phyloP scores from a whole-genome alignment of 2,329 filamentous ascomycete genomes.

The Fusarium kyushuense region DNA sequence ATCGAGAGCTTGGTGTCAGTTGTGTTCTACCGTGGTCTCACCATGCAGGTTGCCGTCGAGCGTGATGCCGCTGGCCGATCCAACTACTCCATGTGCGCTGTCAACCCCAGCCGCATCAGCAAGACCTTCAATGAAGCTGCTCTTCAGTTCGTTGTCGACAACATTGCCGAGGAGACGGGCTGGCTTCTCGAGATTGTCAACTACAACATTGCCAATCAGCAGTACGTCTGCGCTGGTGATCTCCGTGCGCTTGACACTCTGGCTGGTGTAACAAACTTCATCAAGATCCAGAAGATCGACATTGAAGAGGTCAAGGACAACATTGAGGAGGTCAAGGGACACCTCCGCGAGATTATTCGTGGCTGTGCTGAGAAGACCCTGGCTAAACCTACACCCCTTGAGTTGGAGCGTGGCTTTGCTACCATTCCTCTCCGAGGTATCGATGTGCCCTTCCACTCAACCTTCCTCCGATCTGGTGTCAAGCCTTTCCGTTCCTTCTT shows the following conservation, averaged over 20 bases:
- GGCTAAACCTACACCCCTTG: conserved; percentile 87
- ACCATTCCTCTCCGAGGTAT: conserved; percentile 98
- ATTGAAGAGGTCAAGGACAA: conserved; percentile 92
- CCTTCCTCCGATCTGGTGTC: conserved; percentile 96
- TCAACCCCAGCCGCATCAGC: conserved; percentile 97
- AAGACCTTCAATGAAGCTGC: conserved; percentile 99
- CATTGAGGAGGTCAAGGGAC: conserved; percentile 90
- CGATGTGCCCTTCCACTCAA: conserved; percentile 99
- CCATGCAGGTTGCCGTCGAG: conserved; percentile 99
- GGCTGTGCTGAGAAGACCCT: conserved; percentile 89
- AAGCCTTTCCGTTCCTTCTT: conserved; percentile 99
- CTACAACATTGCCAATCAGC: conserved; percentile 84
- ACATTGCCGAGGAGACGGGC: conserved; percentile 90
- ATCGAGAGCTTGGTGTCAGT: conserved; percentile 98
- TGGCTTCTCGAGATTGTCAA: conserved; percentile 99
- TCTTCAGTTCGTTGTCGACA: conserved; percentile 95
- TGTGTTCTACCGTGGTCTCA: conserved; percentile 98
- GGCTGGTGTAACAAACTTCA: conserved; percentile 88
- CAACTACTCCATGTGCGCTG: conserved; percentile 99
- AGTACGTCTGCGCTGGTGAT: conserved; percentile 79
- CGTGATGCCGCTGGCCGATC: conserved; percentile 92
- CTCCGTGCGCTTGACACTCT: conserved; percentile 78
- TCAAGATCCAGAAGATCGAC: conserved; percentile 97
- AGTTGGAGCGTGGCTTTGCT: conserved; percentile 93
- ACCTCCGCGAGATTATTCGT: conserved; percentile 90